Evolutionary conservation across 2,329 filamentous ascomycete species (phyloP).

Genomic region (Aspergillus quadricinctus): DNA sequence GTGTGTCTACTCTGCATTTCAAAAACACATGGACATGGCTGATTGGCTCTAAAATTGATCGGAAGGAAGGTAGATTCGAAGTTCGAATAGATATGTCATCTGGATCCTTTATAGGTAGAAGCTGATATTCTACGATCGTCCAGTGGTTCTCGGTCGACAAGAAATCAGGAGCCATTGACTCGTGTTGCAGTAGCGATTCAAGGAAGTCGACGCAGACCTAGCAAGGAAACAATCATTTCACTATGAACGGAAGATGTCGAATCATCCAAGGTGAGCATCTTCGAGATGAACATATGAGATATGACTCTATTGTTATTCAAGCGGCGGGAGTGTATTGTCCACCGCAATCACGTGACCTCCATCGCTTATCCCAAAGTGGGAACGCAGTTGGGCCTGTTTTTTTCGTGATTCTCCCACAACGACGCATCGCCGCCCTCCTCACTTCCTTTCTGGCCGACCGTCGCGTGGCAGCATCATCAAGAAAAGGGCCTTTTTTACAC

Average conservation of each 20-base stretch:
- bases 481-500: conserved; percentile 13
- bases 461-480: conserved; percentile 34
- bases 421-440: conserved; percentile 6
- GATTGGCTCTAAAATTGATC: not conserved
- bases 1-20: not conserved
- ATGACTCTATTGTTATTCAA: not conserved
- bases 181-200: not conserved
- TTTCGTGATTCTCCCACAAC: conserved; percentile 35
- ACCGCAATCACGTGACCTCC: conserved; percentile 23
- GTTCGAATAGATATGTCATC: not conserved
- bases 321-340: not conserved
- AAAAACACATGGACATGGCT: not conserved
- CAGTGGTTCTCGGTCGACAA: not conserved
- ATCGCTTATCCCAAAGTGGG: conserved; percentile 37
- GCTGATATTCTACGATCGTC: not conserved
- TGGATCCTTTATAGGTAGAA: not conserved
- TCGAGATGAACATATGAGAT: not conserved
- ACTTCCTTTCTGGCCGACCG: conserved; percentile 19
- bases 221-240: not conserved
- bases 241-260: not conserved
- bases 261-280: not conserved
- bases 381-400: conserved; percentile 21
- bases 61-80: not conserved
- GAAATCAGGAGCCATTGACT: not conserved
- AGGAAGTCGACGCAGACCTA: not conserved